These are phyloP conservation scores for Tetradesmus obliquus DNA, from an alignment of 139 green algal genomes.

Conservation along the genomic window DNA sequence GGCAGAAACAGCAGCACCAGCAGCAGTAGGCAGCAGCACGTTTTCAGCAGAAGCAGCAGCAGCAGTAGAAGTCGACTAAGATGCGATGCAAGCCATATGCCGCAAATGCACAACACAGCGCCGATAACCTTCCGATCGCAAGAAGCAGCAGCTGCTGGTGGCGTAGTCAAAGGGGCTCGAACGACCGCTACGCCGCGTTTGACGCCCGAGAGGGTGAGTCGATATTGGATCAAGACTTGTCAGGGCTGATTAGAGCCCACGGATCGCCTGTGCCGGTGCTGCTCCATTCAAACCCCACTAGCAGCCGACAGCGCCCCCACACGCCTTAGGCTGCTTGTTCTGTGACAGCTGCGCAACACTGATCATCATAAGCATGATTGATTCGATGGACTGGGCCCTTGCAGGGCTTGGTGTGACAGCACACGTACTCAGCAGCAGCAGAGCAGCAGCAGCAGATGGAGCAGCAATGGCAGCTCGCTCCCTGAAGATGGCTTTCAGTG, in stretches of 20 bases:
- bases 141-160: background rate
- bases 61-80: background rate
- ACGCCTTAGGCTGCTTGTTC: background rate
- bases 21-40: background rate
- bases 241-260: background rate
- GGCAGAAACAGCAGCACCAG: constrained; percentile 24
- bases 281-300: background rate
- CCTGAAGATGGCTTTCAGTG: too few relatives aligned
- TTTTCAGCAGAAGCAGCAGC: constrained; percentile 1
- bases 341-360: background rate
- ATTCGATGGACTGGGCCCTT: background rate
- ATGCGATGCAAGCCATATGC: background rate
- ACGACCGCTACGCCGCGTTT: constrained; percentile 59
- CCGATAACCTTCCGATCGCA: background rate
- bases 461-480: too few relatives aligned
- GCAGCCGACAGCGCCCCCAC: background rate
- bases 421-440: background rate
- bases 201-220: constrained; percentile 49
- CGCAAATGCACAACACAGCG: constrained; percentile 25
- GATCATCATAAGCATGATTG: background rate
- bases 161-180: constrained; percentile 49
- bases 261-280: background rate
- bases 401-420: background rate
- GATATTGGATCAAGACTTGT: background rate
- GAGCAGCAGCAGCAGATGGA: constrained; percentile 1